Conservation (phyloP, 257 asterid genomes). For the Pogostemon cablin region DNA sequence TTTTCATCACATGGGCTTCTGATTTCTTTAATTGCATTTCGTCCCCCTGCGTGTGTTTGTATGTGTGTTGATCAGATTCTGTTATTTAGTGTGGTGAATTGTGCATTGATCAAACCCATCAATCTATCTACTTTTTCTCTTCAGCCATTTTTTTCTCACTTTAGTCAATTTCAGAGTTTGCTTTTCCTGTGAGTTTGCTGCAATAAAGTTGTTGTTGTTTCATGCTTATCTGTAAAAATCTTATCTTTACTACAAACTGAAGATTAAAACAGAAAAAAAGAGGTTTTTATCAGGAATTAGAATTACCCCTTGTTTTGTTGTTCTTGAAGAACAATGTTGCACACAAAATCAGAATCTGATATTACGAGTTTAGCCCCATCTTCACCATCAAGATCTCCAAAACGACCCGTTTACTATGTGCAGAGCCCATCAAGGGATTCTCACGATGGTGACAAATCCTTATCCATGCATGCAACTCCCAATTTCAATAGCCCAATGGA, state of each 20-base stretch:
- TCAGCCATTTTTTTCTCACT: background rate
- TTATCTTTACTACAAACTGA: background rate
- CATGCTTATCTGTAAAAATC: background rate
- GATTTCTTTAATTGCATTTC: background rate
- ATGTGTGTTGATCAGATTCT: background rate
- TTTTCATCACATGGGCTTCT: background rate
- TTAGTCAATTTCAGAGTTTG: conserved; percentile 16
- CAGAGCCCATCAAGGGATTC: conserved; percentile 98
- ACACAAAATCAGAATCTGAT: conserved; percentile 94
- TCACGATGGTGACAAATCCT: conserved; percentile 86
- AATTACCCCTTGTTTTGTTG: background rate
- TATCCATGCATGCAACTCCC: conserved; percentile 91
- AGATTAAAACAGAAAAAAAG: background rate
- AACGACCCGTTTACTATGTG: conserved; percentile 78
- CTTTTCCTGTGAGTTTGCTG: background rate
- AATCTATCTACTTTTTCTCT: conserved; percentile 1
- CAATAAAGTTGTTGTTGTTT: background rate
- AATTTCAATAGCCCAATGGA: conserved; percentile 86
- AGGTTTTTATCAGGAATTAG: background rate
- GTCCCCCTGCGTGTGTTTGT: background rate
- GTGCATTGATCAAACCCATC: background rate
- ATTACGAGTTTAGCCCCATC: conserved; percentile 91
- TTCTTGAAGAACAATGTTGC: conserved; percentile 46
- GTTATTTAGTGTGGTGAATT: background rate
- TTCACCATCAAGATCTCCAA: conserved; percentile 93